phyloP scores from a whole-genome alignment of 495 filamentous ascomycete species.

The Podospora bellae-mahoneyi region DNA sequence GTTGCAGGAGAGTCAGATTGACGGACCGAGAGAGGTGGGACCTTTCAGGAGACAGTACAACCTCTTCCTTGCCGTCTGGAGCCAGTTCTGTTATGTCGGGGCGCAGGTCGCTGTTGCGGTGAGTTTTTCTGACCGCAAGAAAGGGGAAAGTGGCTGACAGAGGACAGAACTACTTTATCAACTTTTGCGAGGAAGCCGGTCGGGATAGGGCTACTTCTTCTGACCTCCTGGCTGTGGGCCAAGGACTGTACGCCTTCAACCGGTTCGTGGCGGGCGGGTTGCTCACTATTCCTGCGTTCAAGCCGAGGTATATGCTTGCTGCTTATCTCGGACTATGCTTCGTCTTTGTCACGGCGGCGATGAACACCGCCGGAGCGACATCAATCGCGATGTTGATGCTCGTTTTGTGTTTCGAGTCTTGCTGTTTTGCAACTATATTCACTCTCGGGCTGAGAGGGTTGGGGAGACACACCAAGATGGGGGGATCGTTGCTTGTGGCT shows the following conservation, averaged over 20 bases:
- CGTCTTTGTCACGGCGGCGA: conserved; percentile 56
- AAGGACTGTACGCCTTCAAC: conserved; percentile 62
- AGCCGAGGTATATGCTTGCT: conserved; percentile 52
- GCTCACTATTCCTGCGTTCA: conserved; percentile 45
- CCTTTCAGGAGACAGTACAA: conserved; percentile 60
- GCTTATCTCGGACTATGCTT: conserved; percentile 50
- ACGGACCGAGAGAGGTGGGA: conserved; percentile 35
- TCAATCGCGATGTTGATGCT: conserved; percentile 59
- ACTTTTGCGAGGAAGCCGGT: conserved; percentile 33
- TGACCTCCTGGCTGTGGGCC: conserved; percentile 60
- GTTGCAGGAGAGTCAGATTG: conserved; percentile 43
- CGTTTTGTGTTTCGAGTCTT: conserved; percentile 65
- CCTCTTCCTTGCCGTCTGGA: conserved; percentile 59
- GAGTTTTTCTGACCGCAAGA: conserved; percentile 24
- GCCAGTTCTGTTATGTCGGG: conserved; percentile 70
- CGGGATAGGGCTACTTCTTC: conserved; percentile 32
- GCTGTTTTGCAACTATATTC: conserved; percentile 69
- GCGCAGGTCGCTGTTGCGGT: conserved; percentile 61
- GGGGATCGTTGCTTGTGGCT: conserved; percentile 59
- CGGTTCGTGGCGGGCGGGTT: conserved; percentile 58
- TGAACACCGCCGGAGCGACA: conserved; percentile 49
- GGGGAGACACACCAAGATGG: conserved; percentile 65
- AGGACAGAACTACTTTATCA: conserved; percentile 39
- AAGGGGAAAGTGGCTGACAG: not conserved
- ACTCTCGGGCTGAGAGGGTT: conserved; percentile 64